Conservation (phyloP, 768 basidiomycete species). For the Phallus indusiatus region DNA sequence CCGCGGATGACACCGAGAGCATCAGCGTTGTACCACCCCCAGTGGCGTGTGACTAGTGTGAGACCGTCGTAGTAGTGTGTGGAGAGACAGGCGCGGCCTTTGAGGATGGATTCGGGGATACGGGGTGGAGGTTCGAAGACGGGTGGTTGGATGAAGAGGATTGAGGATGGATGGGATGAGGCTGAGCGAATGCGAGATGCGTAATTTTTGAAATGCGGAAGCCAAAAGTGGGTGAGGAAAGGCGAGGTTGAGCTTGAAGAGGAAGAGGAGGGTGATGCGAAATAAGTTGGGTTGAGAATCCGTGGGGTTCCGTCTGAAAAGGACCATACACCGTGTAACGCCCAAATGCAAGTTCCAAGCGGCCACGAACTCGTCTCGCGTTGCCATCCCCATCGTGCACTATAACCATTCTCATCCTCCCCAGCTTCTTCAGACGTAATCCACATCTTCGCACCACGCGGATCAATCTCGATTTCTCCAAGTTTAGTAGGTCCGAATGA, state of each 20-base stretch:
- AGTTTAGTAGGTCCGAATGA: conserved; percentile 64
- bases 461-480: conserved; percentile 77
- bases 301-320: conserved; percentile 44
- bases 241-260: conserved; percentile 28
- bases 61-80: conserved; percentile 94
- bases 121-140: conserved; percentile 77
- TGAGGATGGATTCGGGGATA: conserved; percentile 41
- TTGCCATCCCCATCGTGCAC: conserved; percentile 76
- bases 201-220: conserved; percentile 55
- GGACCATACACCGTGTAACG: conserved; percentile 86
- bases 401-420: conserved; percentile 34
- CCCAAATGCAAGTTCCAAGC: conserved; percentile 79
- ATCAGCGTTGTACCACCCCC: conserved; percentile 95
- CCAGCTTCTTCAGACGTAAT: conserved; percentile 37
- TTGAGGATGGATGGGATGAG: conserved; percentile 63
- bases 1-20: conserved; percentile 87
- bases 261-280: conserved; percentile 35
- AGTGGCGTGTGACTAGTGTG: conserved; percentile 85
- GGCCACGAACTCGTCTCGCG: conserved; percentile 61
- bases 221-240: conserved; percentile 76
- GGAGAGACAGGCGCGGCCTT: conserved; percentile 64
- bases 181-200: conserved; percentile 48
- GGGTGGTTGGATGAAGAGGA: conserved; percentile 86
- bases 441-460: conserved; percentile 76
- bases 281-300: conserved; percentile 68